These are phyloP conservation scores for Pseudocercospora ulei DNA, from an alignment of 2,329 filamentous ascomycete genomes.

Conservation along the genomic window DNA sequence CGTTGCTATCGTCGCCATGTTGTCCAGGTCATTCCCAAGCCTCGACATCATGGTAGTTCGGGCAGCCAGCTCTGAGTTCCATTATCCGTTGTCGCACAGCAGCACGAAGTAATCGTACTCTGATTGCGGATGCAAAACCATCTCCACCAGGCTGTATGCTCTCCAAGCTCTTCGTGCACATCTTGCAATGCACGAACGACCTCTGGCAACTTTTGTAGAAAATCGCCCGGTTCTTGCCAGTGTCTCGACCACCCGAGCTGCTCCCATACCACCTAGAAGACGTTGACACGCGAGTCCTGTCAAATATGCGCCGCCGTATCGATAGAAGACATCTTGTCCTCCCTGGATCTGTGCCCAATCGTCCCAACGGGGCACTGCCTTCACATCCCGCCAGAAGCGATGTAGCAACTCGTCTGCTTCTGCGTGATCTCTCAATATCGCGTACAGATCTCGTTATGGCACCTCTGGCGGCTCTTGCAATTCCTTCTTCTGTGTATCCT, in stretches of 20 bases:
- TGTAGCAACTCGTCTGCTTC: constrained; percentile 47
- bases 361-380: constrained; percentile 62
- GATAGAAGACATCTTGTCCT: constrained; percentile 68
- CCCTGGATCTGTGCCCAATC: constrained; percentile 65
- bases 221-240: constrained; percentile 66
- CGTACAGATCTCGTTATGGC: constrained; percentile 51
- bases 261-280: constrained; percentile 60
- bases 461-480: constrained; percentile 26
- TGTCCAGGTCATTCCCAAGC: constrained; percentile 62
- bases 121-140: constrained; percentile 55
- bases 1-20: constrained; percentile 58
- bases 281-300: constrained; percentile 57
- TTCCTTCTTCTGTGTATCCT: constrained; percentile 22
- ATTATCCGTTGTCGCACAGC: constrained; percentile 57
- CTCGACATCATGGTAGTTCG: constrained; percentile 53
- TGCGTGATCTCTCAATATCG: constrained; percentile 51
- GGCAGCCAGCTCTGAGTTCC: constrained; percentile 46
- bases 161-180: constrained; percentile 55
- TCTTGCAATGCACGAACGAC: constrained; percentile 62
- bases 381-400: constrained; percentile 57
- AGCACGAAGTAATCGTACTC: constrained; percentile 60
- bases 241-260: constrained; percentile 63
- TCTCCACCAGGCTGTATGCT: constrained; percentile 59
- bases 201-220: constrained; percentile 54
- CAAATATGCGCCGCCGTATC: constrained; percentile 59